Conservation (phyloP, 2,329 filamentous ascomycete species). For the Emmonsiellopsis sp. region DNA sequence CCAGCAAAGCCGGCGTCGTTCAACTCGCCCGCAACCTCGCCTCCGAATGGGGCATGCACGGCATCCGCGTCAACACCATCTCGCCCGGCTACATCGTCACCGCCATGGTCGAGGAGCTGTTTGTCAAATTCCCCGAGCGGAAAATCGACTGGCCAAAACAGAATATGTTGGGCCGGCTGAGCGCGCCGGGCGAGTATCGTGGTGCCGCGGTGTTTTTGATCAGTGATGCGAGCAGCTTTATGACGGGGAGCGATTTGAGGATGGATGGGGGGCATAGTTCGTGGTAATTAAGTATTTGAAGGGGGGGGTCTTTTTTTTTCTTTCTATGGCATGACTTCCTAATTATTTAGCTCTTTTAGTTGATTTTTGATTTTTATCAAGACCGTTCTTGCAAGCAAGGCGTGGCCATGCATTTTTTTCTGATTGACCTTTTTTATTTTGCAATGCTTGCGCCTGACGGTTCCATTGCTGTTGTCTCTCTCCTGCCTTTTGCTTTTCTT, state of each 20-base stretch:
- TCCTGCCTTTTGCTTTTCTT: no score
- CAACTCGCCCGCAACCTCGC: constrained; percentile 40
- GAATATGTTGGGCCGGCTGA: constrained; percentile 72
- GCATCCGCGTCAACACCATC: constrained; percentile 42
- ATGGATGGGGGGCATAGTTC: constrained; percentile 48
- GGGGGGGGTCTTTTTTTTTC: not conserved
- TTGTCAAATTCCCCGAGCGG: constrained; percentile 60
- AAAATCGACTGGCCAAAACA: constrained; percentile 74
- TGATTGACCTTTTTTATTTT: no score
- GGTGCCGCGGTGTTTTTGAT: constrained; percentile 42
- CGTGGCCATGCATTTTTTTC: no score
- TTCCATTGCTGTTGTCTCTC: no score
- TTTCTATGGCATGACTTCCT: not conserved
- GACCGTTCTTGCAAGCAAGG: no score
- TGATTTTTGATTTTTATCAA: no score
- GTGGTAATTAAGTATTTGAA: constrained; percentile 32
- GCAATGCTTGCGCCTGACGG: no score
- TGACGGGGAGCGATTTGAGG: constrained; percentile 46
- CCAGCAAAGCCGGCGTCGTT: constrained; percentile 40
- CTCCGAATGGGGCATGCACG: constrained; percentile 40
- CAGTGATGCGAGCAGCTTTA: constrained; percentile 44
- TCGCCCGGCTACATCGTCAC: constrained; percentile 41
- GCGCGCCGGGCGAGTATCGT: constrained; percentile 59
- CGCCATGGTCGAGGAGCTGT: constrained; percentile 37
- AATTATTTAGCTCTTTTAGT: no score